Evolutionary conservation across 2,329 filamentous ascomycete genomes (phyloP), one percentile per base, ranked within the genome.

Genomic region (Zymoseptoria brevis): DNA sequence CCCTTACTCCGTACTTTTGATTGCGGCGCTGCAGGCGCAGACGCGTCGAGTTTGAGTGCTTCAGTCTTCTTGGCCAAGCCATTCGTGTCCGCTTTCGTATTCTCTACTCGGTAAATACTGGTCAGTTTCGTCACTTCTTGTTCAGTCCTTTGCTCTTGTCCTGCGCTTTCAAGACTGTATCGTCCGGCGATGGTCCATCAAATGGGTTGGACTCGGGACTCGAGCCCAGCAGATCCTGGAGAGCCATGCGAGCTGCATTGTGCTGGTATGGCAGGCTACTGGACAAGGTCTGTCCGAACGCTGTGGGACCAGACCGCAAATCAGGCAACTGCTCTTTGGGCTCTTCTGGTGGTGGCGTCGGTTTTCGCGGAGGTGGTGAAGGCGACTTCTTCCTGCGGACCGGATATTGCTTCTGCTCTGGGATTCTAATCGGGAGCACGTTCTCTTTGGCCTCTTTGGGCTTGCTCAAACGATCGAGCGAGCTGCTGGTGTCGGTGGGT

Each of bases 1-100:
- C 94, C 92, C 72, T 95, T 96, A 71, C 80, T 83, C 69, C 81
- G 85, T 67, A 83, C 74, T 56, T 78, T 82, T 1, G 67, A 60
- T 41, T 62, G 63, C 13, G 61, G 4, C 35, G 67, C 58, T 22
- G 62, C 16, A 19, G 61, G 19, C 8, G 65, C 48, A 49, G 60
- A 51, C 8, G 62, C 50, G 26, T 68, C 65, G 9, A 72, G 62
- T 52, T 67, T 69, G n/a, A 72, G 55, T 22, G 61, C 64, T 55
- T 53, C 67, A 2, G 69, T 69, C 57, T 69, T 70, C 64, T 68
- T 69, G 29, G 60, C 63, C 29, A 72, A 53, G 5, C 58, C 65
- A 61, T 68, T 67, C 24, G 56, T 54, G 9, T 62, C 63, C 24
- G 63, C 30, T 58, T 66, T 64, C 57, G 58, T 50, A 26, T 57